Evolutionary conservation across 306 rosid species (phyloP), one percentile per base, ranked within the genome.

Genomic region (Glycine soja): DNA sequence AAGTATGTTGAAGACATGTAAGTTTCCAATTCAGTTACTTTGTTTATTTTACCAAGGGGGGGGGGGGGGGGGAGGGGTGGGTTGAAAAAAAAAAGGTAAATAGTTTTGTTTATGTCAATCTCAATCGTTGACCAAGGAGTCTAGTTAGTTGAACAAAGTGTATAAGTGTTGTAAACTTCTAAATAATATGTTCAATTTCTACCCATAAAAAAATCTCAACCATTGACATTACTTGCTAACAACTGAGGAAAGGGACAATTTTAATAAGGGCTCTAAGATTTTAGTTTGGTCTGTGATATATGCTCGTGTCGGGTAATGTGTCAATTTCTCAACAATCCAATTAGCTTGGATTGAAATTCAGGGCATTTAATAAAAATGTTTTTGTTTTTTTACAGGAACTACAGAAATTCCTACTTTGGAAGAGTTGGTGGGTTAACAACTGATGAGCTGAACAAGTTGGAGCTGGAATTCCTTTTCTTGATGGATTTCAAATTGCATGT

Each of bases 401-500:
- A 88, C 53, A 82, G 94, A 77, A 94, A 94, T 42, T 92, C 97
- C 11, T 94, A 94, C 86, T 94, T 89, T 75, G 98, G 93, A 40
- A 85, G 94, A 87, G 98, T 92, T 51, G 98, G 98, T 48, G 98
- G 97, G 72, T 82, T 94, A 69, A 90, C 90, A 10, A 88, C 93
- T 10, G 75, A 82, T 3, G 98, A 94, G 30, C 71, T 94, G 89
- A 94, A 94, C 89, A 82, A 86, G 30, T 58, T 94, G 84, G 98
- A 94, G 88, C 32, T 92, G 4, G 97, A 94, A 30, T 92, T 94
- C 56, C 87, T 92, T 40, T 94, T 94, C 87, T 71, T 89, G 82
- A 89, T 92, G 97, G 89, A 90, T 42, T 94, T 94, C 89, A 94
- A 94, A 81, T 90, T 92, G 66, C 98, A 94, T 75, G 98, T 94